Evolutionary conservation across 2,329 filamentous ascomycete genomes (phyloP), one percentile per base, ranked within the genome.

Genomic region (Clonostachys solani): DNA sequence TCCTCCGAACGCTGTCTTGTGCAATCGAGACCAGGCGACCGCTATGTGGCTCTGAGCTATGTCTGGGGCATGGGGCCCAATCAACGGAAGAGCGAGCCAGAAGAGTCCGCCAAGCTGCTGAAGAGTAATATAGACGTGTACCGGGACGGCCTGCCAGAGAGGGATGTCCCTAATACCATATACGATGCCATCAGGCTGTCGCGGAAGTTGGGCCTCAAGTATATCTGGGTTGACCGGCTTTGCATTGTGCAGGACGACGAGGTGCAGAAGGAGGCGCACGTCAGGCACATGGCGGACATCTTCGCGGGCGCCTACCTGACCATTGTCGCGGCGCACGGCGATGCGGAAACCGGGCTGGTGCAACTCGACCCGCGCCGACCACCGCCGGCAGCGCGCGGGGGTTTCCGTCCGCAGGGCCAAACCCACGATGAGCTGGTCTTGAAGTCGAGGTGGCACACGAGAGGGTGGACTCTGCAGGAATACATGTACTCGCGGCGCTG

Each of bases 21-120:
- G 6, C 62, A 60, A 15, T 59, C 68, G 13, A 61, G 63, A n/a
- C 60, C 65, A 3, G 56, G 57, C 10, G 68, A 73, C 42, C 58
- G 67, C 34, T 74, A 74, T 44, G 54, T 72, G 5, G 67, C 71
- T n/a, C 60, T 75, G 19, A 74, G 71, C 58, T 75, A 75, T 51
- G 69, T 74, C 34, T 72, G 68, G 60, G 68, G 66, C 8, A 52
- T 58, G 4, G 54, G 54, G 5, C 52, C 48, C 29, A n/a, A 38
- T 12, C 15, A 18, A 12, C 38, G 60, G n/a, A 56, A 52, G 23
- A 56, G 55, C 13, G 50, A 55, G 12, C 52, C 60, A 5, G 57
- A 63, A 5, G 53, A 54, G 10, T 55, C 54, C 6, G 53, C 56
- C 19, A 63, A 66, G 51, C 60, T 71, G 23, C 51, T 67, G 34